Base-by-base conservation (phyloP, 1,139 yeast species). In the Wickerhamomyces sp. region DNA sequence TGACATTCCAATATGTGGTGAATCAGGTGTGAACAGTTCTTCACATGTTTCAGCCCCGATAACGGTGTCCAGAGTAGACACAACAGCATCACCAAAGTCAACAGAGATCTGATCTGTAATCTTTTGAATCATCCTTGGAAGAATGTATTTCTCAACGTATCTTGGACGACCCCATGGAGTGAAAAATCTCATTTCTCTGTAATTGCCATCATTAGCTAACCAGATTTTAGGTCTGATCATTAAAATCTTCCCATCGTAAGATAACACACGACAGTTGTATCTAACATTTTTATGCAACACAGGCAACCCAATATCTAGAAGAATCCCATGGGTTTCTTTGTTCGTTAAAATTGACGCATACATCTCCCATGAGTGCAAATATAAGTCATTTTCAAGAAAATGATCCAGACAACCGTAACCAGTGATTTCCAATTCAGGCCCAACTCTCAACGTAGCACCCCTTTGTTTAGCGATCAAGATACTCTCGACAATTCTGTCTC, bases 331-430 rank as follows among this genome's bases (percentile, higher is more conserved):
- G 6, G 96, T 84, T 26, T 76, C 84, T 10, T 75, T 70, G 58
- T 85, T 73, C 26, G 69, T 63, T 46, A 94, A 65, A 37, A 94
- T 89, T 40, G 87, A 81, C 1, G 82, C 84, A 60, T 89, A 87
- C 78, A 89, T 83, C 61, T 93, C 96, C 99, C 98, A 93, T 6
- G 94, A 82, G 64, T 94, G 98, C 43, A 85, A 74, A 60, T 81
- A 91, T 7, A 88, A 72, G 63, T 94, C 99, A 58, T 83, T 84
- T 62, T 94, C 99, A 33, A 88, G 73, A 59, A 90, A 94, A 64
- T 94, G 99, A 63, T 94, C 99, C 46, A 93, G 73, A 64, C 99
- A 93, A 10, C 99, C 99, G 63, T 87, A 87, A 3, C 98, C 98
- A 48, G 96, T 81, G 43, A 94, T 72, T 65, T 94, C 99, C 40